These are phyloP conservation scores for Ceratobasidium sp. DNA, from an alignment of 1,284 basidiomycete genomes.

Conservation along the genomic window DNA sequence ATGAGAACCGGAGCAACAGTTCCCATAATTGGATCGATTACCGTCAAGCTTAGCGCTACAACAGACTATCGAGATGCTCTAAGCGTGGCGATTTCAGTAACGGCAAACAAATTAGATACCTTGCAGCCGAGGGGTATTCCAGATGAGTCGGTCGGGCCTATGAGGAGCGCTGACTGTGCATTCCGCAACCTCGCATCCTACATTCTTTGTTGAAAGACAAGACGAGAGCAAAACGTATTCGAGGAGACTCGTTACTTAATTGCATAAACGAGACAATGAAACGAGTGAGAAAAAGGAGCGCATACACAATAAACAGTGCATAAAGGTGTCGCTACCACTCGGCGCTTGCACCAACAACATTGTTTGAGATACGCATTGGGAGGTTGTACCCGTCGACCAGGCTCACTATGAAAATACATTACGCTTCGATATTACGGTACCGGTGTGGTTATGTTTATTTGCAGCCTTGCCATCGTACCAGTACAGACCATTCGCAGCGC, in stretches of 20 bases:
- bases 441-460: too few species aligned
- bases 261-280: too few species aligned
- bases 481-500: slow-evolving; percentile 59
- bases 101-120: slow-evolving; percentile 48
- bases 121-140: slow-evolving; percentile 71
- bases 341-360: not conserved
- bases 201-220: slow-evolving; percentile 6
- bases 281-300: too few species aligned
- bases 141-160: slow-evolving; percentile 63
- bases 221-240: too few species aligned
- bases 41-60: slow-evolving; percentile 42
- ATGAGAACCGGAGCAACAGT: slow-evolving; percentile 48
- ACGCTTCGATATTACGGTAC: not conserved
- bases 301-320: too few species aligned
- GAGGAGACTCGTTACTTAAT: too few species aligned
- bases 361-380: slow-evolving; percentile 46
- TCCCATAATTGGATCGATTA: slow-evolving; percentile 47
- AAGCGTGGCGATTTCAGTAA: too few species aligned
- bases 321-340: too few species aligned
- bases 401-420: slow-evolving; percentile 15
- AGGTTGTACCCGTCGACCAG: slow-evolving; percentile 50
- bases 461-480: slow-evolving; percentile 61
- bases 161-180: slow-evolving; percentile 55
- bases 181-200: slow-evolving; percentile 34
- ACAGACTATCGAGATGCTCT: not conserved